Percentiles rank a stretch among this genome's conserved stretches.
Evolutionary conservation across 768 basidiomycete species (phyloP).

Genomic region (Kwoniella newhampshirensis): DNA sequence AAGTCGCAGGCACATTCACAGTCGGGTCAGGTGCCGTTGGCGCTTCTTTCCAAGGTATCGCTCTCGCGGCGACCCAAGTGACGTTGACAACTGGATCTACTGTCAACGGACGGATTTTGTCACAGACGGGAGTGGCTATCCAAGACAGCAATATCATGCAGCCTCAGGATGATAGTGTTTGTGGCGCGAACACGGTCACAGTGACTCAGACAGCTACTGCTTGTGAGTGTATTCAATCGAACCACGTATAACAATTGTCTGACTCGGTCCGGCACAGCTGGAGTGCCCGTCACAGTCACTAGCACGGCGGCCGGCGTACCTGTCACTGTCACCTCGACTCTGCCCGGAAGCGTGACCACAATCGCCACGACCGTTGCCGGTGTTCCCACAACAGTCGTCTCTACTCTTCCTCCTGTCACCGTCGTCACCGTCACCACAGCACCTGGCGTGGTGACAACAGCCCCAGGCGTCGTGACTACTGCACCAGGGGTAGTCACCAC

Average conservation of each 20-base stretch:
- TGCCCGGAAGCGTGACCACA: background rate
- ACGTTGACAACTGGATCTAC: slow-evolving; percentile 19
- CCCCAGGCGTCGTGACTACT: background rate
- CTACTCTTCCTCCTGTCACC: background rate
- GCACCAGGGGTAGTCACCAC: slow-evolving; percentile 6
- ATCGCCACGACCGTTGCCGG: slow-evolving; percentile 2
- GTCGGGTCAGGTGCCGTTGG: slow-evolving; percentile 15
- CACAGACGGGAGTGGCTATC: slow-evolving; percentile 13
- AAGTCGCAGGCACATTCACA: slow-evolving; percentile 20
- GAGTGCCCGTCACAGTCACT: slow-evolving; percentile 2
- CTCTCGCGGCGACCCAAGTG: slow-evolving; percentile 14
- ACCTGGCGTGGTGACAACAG: background rate
- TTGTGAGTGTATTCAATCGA: slow-evolving; percentile 1
- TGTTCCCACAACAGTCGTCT: background rate
- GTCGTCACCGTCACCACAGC: background rate
- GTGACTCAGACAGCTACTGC: slow-evolving; percentile 13
- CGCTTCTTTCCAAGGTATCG: slow-evolving; percentile 27
- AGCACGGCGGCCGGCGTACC: background rate
- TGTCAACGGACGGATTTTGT: slow-evolving; percentile 17
- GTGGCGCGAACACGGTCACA: background rate
- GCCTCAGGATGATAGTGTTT: background rate
- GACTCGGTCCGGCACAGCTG: background rate
- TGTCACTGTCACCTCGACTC: slow-evolving; percentile 5
- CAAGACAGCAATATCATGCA: slow-evolving; percentile 15
- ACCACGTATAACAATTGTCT: too few relatives aligned